Percentiles rank a stretch among this genome's conserved stretches.
Evolutionary conservation across 2,329 filamentous ascomycete genomes (phyloP).

Genomic region (Sporothrix luriei): DNA sequence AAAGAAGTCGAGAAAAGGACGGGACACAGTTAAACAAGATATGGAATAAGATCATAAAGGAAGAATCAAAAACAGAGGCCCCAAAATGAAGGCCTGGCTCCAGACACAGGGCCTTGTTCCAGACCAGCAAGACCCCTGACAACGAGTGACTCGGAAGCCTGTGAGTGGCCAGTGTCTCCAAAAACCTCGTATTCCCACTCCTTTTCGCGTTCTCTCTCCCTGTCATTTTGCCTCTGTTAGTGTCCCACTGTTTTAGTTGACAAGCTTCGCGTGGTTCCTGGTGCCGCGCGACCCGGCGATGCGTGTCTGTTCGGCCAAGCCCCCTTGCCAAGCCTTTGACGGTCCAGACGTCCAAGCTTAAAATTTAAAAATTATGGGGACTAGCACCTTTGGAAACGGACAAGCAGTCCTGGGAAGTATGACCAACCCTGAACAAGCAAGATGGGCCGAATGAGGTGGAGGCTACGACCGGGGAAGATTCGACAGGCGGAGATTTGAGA

Average conservation of each 20-base stretch:
- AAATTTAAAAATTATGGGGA: background rate
- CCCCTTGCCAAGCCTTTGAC: conserved; percentile 27
- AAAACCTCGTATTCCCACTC: conserved; percentile 14
- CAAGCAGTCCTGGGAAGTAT: too few species aligned
- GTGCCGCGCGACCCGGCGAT: background rate
- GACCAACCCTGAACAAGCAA: background rate
- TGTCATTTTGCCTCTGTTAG: background rate
- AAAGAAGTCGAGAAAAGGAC: background rate
- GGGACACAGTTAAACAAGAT: too few species aligned
- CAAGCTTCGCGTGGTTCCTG: background rate
- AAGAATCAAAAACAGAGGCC: background rate
- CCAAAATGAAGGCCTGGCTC: background rate
- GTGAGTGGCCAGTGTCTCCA: background rate
- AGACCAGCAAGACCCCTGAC: conserved; percentile 12
- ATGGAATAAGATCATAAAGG: background rate
- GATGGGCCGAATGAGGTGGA: background rate
- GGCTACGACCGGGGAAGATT: too few species aligned
- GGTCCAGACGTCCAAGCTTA: conserved; percentile 13
- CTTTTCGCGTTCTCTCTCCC: background rate
- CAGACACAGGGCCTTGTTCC: conserved; percentile 13
- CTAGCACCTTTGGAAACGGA: too few species aligned
- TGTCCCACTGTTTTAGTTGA: conserved; percentile 7
- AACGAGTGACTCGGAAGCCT: background rate
- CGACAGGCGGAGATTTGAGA: background rate
- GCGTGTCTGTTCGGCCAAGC: conserved; percentile 17